Evolutionary conservation across 495 filamentous ascomycete genomes (phyloP), one percentile per base, ranked within the genome.

Genomic region (Cenococcum geophilum): DNA sequence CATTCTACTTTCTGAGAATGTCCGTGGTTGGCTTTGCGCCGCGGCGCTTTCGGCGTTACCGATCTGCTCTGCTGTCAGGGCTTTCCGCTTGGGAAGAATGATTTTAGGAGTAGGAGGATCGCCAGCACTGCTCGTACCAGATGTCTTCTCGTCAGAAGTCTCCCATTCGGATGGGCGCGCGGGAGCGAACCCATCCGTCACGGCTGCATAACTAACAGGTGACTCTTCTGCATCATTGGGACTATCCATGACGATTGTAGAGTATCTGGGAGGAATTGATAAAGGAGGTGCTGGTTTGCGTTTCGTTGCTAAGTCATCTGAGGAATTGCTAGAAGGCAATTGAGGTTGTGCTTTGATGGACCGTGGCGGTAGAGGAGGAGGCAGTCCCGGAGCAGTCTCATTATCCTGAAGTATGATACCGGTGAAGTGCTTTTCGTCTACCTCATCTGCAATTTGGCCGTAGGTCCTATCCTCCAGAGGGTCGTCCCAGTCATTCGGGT

Each of bases 401-500:
- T 75, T 71, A 45, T 70, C 61, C 60, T 74, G 63, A 18, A 71
- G 62, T 32, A 74, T 63, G 40, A 73, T 69, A 23, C 74, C 72
- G 21, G 64, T 64, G 43, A 62, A 35, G 43, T 72, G 70, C 14
- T 66, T 55, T 47, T 67, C 61, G 21, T 61, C 64, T 35, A 65
- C 58, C 12, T 48, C 51, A 22, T 25, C 23, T 35, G 43, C 50
- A 50, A 25, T 6, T 55, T 61, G 36, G 20, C 43, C 35, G 6
- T 49, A 40, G 22, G 55, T 34, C 21, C 63, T 52, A 54, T 67
- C 65, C 42, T 75, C 73, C 9, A 76, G 48, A 4, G 74, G 72
- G 60, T 76, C 74, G 50, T 76, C 74, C 62, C 74, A 76, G 14
- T 76, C 72, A 20, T 47, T 43, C 23, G 50, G 18, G 25, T 73